A percentile compares a stretch with the other conserved stretches of the same genome.
phyloP scores from a whole-genome alignment of 345 rosid species.

The Viola odorata region DNA sequence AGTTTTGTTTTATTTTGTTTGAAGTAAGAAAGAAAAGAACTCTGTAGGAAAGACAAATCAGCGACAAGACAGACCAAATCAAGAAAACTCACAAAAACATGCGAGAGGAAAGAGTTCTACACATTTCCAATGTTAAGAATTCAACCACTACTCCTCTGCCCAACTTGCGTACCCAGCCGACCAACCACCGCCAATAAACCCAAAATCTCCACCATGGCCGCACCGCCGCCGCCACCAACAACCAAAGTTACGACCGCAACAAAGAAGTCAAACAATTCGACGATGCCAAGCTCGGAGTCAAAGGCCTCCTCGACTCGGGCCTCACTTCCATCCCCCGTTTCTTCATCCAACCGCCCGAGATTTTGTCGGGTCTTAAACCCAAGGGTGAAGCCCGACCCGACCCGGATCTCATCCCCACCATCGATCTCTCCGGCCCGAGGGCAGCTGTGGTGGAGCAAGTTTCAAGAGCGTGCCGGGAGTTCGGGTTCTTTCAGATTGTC shows the following conservation, averaged over 20 bases:
- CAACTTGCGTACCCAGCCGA: too few relatives aligned
- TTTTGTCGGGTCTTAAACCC: slow-evolving; percentile 26
- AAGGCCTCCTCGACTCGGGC: slow-evolving; percentile 44
- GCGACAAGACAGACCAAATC: too few relatives aligned
- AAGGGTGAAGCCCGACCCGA: not conserved
- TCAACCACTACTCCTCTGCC: too few relatives aligned
- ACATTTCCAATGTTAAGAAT: too few relatives aligned
- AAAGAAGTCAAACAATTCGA: slow-evolving; percentile 37
- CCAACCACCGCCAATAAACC: too few relatives aligned
- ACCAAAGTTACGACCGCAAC: slow-evolving; percentile 19
- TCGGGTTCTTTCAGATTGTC: slow-evolving; percentile 45
- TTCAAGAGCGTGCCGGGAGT: slow-evolving; percentile 24
- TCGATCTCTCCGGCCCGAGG: slow-evolving; percentile 36
- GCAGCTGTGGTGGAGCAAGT: slow-evolving; percentile 25
- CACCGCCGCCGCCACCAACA: not conserved
- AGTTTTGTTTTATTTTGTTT: too few relatives aligned
- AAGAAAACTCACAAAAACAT: too few relatives aligned
- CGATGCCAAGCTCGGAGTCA: slow-evolving; percentile 40
- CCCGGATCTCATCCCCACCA: slow-evolving; percentile 26
- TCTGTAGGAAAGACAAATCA: too few relatives aligned
- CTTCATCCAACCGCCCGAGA: slow-evolving; percentile 41
- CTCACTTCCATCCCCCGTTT: slow-evolving; percentile 38
- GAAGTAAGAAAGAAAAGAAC: too few relatives aligned
- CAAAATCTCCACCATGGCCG: not conserved
- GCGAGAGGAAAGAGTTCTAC: too few relatives aligned